Conservation (phyloP, 1,284 basidiomycete species). For the Trametes versicolor region DNA sequence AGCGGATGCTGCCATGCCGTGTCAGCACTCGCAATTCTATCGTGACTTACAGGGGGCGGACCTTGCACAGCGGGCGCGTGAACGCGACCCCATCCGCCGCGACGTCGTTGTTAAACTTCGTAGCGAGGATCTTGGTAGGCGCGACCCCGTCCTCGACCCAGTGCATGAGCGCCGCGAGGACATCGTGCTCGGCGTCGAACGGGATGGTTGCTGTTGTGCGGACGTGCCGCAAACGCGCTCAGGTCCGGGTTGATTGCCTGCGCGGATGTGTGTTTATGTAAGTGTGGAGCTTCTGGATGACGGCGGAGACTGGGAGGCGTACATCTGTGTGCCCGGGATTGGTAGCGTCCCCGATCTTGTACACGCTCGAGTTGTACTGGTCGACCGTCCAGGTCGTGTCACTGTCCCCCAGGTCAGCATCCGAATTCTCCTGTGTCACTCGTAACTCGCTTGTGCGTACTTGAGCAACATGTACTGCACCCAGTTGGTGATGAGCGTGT, state of each 20-base stretch:
- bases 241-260: conserved; percentile 42
- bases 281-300: no score
- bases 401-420: conserved; percentile 16
- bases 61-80: conserved; percentile 40
- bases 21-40: no score
- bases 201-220: conserved; percentile 42
- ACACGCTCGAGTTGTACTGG: conserved; percentile 32
- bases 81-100: conserved; percentile 37
- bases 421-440: conserved; percentile 9
- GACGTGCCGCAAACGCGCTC: conserved; percentile 39
- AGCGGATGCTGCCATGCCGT: no score
- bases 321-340: conserved; percentile 37
- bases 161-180: conserved; percentile 49
- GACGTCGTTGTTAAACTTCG: conserved; percentile 35
- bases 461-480: conserved; percentile 33
- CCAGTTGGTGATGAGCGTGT: no score
- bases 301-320: not conserved
- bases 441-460: conserved; percentile 5
- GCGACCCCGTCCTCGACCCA: conserved; percentile 53
- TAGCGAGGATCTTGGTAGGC: conserved; percentile 46
- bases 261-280: not conserved
- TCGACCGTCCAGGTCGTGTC: conserved; percentile 36
- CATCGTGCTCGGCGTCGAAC: conserved; percentile 44
- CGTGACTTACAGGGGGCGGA: no score
- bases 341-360: conserved; percentile 34